Evolutionary conservation across 2,329 filamentous ascomycete genomes (phyloP).

Genomic region (Clathrospora elynae): DNA sequence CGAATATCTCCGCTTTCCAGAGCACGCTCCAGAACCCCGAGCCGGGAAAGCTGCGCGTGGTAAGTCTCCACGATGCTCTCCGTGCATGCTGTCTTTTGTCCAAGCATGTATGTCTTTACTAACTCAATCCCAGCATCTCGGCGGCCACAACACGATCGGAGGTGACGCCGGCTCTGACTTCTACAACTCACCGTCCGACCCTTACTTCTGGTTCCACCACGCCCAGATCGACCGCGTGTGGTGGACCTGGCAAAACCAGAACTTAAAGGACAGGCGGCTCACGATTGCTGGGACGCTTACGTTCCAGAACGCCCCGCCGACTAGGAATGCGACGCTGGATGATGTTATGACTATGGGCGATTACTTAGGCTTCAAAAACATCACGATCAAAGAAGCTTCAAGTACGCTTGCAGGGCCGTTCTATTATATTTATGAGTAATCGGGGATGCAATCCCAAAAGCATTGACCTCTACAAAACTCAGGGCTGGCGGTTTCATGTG

Average conservation of each 20-base stretch:
- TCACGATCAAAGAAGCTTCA: conserved; percentile 47
- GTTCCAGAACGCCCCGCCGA: conserved; percentile 51
- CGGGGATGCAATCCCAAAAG: too few relatives aligned
- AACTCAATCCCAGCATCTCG: too few relatives aligned
- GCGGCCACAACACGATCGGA: conserved; percentile 48
- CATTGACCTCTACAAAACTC: too few relatives aligned
- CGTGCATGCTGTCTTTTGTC: too few relatives aligned
- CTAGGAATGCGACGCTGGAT: conserved; percentile 54
- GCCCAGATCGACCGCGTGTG: conserved; percentile 55
- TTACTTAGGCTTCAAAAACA: conserved; percentile 31
- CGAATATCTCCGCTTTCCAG: conserved; percentile 46
- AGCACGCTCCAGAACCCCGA: conserved; percentile 44
- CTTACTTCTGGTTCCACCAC: conserved; percentile 56
- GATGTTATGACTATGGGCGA: conserved; percentile 50
- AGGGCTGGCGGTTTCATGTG: too few relatives aligned
- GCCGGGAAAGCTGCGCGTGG: conserved; percentile 42
- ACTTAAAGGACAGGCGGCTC: conserved; percentile 44
- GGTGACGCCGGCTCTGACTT: conserved; percentile 37
- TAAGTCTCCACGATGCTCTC: too few relatives aligned
- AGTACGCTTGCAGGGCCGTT: conserved; percentile 52
- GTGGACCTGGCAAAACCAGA: conserved; percentile 58
- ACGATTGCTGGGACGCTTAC: conserved; percentile 53
- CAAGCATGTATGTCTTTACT: too few relatives aligned
- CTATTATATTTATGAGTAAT: conserved; percentile 54
- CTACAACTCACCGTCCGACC: conserved; percentile 54